Evolutionary conservation across 208 protist genomes (phyloP), one percentile per base, ranked within the genome.

Genomic region (Balamuthia mandrillaris): DNA sequence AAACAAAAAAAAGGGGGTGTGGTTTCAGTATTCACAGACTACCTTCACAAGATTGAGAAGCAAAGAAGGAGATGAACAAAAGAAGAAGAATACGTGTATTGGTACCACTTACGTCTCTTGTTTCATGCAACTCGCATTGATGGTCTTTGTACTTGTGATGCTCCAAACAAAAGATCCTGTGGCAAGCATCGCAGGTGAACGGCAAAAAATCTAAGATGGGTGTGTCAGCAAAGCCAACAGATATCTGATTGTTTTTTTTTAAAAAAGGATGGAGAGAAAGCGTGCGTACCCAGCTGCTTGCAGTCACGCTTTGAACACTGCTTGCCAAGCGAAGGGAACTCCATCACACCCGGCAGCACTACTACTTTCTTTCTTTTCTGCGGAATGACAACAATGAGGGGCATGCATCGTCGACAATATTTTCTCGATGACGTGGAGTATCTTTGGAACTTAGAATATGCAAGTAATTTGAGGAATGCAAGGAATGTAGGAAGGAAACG

Each of bases 91-190:
- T n/a, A n/a, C n/a, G n/a, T n/a, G n/a, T n/a, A n/a, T n/a, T n/a
- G n/a, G n/a, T n/a, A n/a, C n/a, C n/a, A n/a, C n/a, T n/a, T 68
- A 51, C 65, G 24, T 52, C 52, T 31, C 52, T 75, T 44, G 45
- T 44, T 29, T 1, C 65, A 0, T 37, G 0, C 4, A 44, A 37
- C 18, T 21, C 65, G 65, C 65, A 75, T 37, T 75, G 31, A 31
- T 75, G 65, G 65, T 75, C 65, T 27, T 75, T 75, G 39, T 41
- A 75, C 41, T 16, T 75, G 65, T 44, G 65, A 27, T 75, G 65
- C 16, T 75, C 65, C 3, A 75, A 44, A 37, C 65, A 75, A 35
- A 75, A 75, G n/a, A 51, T 24, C 14, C 52, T 27, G 42, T 75
- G 65, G 10, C 65, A 75, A 2, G 65, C 65, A 6, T 37, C 9